A percentile compares a stretch with the other conserved stretches of the same genome.
phyloP scores from a whole-genome alignment of 164 flowering plant species.

The Annona cherimola region DNA sequence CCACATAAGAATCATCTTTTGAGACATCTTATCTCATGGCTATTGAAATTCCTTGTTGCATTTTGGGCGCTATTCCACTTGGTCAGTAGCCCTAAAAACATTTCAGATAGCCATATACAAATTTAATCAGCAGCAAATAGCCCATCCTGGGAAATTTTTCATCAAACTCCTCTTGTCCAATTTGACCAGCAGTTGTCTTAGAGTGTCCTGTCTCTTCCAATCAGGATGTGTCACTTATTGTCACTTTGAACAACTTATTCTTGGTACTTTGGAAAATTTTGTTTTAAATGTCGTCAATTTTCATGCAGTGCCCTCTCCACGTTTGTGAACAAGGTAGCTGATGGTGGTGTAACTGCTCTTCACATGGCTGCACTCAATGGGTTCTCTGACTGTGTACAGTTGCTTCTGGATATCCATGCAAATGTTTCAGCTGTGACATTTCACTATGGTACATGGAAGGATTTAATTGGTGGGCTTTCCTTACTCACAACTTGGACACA shows the following conservation, averaged over 20 bases:
- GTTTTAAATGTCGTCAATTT: neutral
- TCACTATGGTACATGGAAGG: slow-evolving; percentile 89
- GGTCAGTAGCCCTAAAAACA: neutral
- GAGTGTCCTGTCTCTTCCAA: neutral
- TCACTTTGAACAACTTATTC: neutral
- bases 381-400: slow-evolving; percentile 82
- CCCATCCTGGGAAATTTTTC: neutral
- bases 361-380: slow-evolving; percentile 98
- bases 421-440: slow-evolving; percentile 79
- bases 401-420: slow-evolving; percentile 76
- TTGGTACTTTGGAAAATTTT: neutral
- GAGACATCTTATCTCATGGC: neutral
- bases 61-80: neutral
- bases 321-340: slow-evolving; percentile 90
- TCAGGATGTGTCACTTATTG: neutral
- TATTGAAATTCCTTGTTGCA: neutral
- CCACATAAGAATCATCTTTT: neutral
- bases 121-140: neutral
- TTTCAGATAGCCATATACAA: neutral
- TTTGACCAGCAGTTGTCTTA: neutral
- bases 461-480: slow-evolving; percentile 68
- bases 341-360: slow-evolving; percentile 93
- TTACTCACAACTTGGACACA: neutral
- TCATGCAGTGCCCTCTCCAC: slow-evolving; percentile 71
- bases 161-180: neutral